Evolutionary conservation across 2,329 filamentous ascomycete genomes (phyloP).

Genomic region (Beauveria sp.): DNA sequence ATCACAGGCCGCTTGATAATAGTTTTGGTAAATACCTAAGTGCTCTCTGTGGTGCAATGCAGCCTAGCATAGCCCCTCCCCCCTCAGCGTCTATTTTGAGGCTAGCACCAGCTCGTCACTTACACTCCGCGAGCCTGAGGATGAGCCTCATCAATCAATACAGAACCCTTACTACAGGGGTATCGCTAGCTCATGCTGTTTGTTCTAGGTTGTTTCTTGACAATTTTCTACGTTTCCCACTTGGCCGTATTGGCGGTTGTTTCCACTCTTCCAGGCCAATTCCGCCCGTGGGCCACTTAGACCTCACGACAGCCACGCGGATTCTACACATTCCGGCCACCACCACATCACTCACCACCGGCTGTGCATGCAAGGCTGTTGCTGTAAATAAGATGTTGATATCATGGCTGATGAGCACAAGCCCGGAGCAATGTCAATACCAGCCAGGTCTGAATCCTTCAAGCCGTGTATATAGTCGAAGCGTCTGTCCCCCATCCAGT

Average conservation of each 20-base stretch:
- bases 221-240: not conserved
- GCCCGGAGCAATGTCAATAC: not conserved
- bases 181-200: not conserved
- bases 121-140: not conserved
- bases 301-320: conserved; percentile 1
- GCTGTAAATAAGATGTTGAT: not conserved
- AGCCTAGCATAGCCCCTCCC: not conserved
- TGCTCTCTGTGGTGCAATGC: not conserved
- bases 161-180: not conserved
- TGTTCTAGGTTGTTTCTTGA: not conserved
- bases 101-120: not conserved
- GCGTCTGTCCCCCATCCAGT: not conserved
- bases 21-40: not conserved
- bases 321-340: not conserved
- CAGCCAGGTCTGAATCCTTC: not conserved
- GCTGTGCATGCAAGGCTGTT: not conserved
- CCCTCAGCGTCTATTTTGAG: not conserved
- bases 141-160: not conserved
- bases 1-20: not conserved
- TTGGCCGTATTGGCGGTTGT: not conserved
- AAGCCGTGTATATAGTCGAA: not conserved
- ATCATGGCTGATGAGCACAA: not conserved
- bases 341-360: not conserved
- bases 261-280: not conserved
- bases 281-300: not conserved